Conservation (phyloP, 441 rosid species). For the Euphorbia corollata region DNA sequence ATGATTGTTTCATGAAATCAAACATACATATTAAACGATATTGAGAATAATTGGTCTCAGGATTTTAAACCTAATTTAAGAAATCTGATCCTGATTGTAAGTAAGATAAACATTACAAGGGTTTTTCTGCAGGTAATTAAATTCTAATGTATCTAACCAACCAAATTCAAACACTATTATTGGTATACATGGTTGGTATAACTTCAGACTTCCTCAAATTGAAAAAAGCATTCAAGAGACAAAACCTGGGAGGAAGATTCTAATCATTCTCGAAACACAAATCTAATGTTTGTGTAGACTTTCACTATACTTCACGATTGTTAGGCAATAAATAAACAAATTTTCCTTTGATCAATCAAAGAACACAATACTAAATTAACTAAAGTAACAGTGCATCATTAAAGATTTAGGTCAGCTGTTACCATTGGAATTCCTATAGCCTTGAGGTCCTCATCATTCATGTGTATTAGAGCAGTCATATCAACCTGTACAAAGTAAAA, state of each 20-base stretch:
- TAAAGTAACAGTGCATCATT: not conserved
- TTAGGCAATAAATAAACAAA: not conserved
- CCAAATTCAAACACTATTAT: not conserved
- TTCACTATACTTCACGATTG: not conserved
- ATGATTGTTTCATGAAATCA: not conserved
- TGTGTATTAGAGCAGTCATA: constrained; percentile 89
- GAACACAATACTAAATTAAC: not conserved
- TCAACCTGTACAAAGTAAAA: constrained; percentile 55
- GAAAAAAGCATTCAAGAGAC: not conserved
- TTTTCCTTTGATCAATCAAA: not conserved
- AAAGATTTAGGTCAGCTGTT: constrained; percentile 17
- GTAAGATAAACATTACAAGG: not conserved
- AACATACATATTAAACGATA: not conserved
- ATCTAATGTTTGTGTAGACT: not conserved
- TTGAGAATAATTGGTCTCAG: not conserved
- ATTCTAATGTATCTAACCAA: not conserved
- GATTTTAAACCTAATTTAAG: not conserved
- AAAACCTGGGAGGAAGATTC: not conserved
- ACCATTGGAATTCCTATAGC: constrained; percentile 94
- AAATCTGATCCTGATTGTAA: not conserved
- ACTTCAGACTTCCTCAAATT: constrained; percentile 1
- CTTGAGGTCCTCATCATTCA: constrained; percentile 90
- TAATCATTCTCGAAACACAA: not conserved
- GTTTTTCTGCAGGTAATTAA: not conserved
- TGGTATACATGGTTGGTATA: not conserved